Evolutionary conservation across 2,329 filamentous ascomycete species (phyloP).

Genomic region (Pleurostoma richardsiae): DNA sequence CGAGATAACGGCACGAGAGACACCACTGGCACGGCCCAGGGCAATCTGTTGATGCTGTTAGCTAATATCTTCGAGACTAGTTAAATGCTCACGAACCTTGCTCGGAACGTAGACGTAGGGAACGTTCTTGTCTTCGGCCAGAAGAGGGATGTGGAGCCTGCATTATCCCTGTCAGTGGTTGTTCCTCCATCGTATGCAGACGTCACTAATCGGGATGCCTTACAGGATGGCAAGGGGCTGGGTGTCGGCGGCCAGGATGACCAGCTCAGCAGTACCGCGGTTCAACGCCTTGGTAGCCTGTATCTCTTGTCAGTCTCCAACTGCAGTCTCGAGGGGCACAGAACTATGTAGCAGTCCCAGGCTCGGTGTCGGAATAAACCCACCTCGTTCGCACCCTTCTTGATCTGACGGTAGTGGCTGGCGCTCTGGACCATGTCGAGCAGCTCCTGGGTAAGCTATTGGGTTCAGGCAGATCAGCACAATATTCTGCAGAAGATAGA

Average conservation of each 20-base stretch:
- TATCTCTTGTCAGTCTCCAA: too few species aligned
- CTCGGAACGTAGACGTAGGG: slow-evolving; percentile 59
- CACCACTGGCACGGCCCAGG: slow-evolving; percentile 84
- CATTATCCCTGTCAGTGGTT: too few species aligned
- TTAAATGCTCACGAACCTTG: too few species aligned
- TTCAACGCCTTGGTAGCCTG: slow-evolving; percentile 75
- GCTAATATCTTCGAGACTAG: too few species aligned
- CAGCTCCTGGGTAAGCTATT: slow-evolving; percentile 55
- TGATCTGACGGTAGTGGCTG: slow-evolving; percentile 67
- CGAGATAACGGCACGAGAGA: slow-evolving; percentile 81
- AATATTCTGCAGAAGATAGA: neutral
- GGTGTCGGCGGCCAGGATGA: slow-evolving; percentile 64
- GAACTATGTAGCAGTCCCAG: too few species aligned
- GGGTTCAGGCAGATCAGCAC: neutral
- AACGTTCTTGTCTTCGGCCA: slow-evolving; percentile 74
- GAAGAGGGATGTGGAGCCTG: slow-evolving; percentile 73
- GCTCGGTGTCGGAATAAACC: too few species aligned
- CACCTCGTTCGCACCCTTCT: slow-evolving; percentile 81
- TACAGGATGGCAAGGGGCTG: neutral
- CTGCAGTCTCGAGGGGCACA: too few species aligned
- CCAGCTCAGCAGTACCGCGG: slow-evolving; percentile 83
- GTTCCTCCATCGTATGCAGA: too few species aligned
- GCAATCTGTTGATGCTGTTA: slow-evolving; percentile 56
- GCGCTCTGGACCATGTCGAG: slow-evolving; percentile 76
- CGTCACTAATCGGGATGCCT: too few species aligned